Base-by-base conservation (phyloP, 1,284 basidiomycete genomes). In the Tetrapyrgos nigripes region DNA sequence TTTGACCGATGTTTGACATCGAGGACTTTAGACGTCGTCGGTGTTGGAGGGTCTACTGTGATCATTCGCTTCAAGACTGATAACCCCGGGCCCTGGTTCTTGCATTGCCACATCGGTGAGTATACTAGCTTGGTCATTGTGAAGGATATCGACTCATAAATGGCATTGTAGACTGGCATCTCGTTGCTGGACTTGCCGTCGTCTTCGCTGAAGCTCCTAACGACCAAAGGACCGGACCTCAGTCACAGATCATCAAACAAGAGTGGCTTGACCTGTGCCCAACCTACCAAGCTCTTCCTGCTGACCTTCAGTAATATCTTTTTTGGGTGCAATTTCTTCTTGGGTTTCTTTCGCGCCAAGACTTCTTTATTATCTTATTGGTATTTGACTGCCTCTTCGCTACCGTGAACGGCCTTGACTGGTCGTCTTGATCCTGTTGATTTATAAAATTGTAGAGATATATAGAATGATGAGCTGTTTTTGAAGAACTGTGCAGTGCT, bases 201-300 rank as follows among this genome's bases (percentile, higher is more conserved):
- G 69, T 76, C 29, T 73, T 80, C 43, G 67, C 78, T 53, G 73
- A 75, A 53, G 76, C 75, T 1, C 58, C 63, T n/a, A 21, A 35
- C 2, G 57, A 46, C 17, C 55, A 61, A 46, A 50, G 50, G 26
- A 24, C 35, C 14, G 61, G 61, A 23, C 55, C 61, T 11, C 17
- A 37, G 17, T 27, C 55, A 10, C 31, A 61, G 33, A 58, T 61
- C 55, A 61, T 61, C 35, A 43, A 55, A 43, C 53, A 55, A 26
- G 40, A 45, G 24, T 55, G 53, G 53, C 27, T 55, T 35, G 53
- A 55, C 29, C 35, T 61, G 17, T 61, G 59, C 50, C 55, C 59
- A 1, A 61, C 54, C 28, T 61, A 54, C 50, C 19, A 61, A 26
- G 57, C 55, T 45, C 53, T 61, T 31, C 50, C 59, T 14, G 3